Percentiles rank a stretch among this genome's conserved stretches.
Conservation (phyloP, 352 stramenopile species). For the Globisporangium perplexum region DNA sequence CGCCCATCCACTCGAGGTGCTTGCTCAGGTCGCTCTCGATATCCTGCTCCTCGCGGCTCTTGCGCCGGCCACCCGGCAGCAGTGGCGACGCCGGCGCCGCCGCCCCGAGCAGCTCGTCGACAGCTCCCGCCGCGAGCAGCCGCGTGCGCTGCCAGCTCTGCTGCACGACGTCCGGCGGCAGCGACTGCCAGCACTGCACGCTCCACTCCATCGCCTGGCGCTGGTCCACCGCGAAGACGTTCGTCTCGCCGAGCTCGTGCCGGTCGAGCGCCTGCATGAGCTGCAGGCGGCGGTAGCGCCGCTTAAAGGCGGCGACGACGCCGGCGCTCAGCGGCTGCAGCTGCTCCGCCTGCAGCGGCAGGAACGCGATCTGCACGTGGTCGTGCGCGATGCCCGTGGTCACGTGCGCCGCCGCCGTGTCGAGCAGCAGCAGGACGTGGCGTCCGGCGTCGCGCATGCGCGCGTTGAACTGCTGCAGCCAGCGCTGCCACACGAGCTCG, state of each 20-base stretch:
- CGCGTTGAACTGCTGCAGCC: conserved; percentile 16
- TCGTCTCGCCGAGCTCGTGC: conserved; percentile 10
- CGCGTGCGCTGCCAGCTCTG: conserved; percentile 8
- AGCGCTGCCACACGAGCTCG: conserved; percentile 16
- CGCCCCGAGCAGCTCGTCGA: neutral
- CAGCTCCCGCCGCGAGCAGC: neutral
- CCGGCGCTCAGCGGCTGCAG: conserved; percentile 17
- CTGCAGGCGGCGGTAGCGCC: conserved; percentile 15
- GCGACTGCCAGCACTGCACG: conserved; percentile 6
- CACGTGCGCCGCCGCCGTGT: conserved; percentile 16
- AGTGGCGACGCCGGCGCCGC: neutral
- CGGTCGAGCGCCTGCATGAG: conserved; percentile 15
- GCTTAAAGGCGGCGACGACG: conserved; percentile 19
- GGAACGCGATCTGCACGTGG: conserved; percentile 16
- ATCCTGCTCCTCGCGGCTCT: conserved; percentile 4
- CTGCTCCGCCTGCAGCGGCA: conserved; percentile 5
- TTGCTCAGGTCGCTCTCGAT: conserved; percentile 6
- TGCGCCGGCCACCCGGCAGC: neutral
- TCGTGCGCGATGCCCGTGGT: conserved; percentile 8
- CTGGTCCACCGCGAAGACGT: conserved; percentile 16
- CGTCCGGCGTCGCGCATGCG: conserved; percentile 16
- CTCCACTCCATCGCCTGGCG: conserved; percentile 15
- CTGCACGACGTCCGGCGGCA: conserved; percentile 1
- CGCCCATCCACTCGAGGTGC: conserved; percentile 8
- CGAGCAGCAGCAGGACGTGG: conserved; percentile 15